phyloP scores from a whole-genome alignment of 1,284 basidiomycete genomes.

The Cystobasidium pallidum region DNA sequence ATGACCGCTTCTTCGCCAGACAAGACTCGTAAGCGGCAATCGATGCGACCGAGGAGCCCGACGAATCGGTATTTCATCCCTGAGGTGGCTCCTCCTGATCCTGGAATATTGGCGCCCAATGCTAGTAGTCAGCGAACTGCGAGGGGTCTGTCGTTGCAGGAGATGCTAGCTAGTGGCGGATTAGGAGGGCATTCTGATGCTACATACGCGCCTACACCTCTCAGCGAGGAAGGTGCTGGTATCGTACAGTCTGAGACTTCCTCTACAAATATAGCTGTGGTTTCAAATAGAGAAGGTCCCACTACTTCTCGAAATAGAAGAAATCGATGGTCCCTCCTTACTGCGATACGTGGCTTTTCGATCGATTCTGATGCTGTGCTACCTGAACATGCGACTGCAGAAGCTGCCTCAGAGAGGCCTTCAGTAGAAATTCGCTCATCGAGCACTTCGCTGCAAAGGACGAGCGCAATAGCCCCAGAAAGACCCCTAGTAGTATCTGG shows the following conservation, averaged over 20 bases:
- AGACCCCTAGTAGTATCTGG: background rate
- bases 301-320: background rate
- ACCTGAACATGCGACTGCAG: background rate
- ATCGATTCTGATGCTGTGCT: background rate
- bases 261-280: background rate
- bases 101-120: background rate
- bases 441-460: background rate
- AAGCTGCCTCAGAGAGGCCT: no score
- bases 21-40: constrained; percentile 24
- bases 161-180: constrained; percentile 16
- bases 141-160: constrained; percentile 22
- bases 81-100: constrained; percentile 1
- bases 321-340: constrained; percentile 44
- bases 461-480: no score
- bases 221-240: background rate
- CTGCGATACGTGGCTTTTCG: constrained; percentile 1
- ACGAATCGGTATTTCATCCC: constrained; percentile 20
- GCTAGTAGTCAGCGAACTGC: background rate
- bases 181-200: background rate
- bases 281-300: background rate
- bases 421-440: background rate
- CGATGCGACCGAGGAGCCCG: constrained; percentile 29
- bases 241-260: background rate
- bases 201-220: background rate
- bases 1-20: background rate